Evolutionary conservation across 345 rosid genomes (phyloP).

Genomic region (Lepidium sativum): DNA sequence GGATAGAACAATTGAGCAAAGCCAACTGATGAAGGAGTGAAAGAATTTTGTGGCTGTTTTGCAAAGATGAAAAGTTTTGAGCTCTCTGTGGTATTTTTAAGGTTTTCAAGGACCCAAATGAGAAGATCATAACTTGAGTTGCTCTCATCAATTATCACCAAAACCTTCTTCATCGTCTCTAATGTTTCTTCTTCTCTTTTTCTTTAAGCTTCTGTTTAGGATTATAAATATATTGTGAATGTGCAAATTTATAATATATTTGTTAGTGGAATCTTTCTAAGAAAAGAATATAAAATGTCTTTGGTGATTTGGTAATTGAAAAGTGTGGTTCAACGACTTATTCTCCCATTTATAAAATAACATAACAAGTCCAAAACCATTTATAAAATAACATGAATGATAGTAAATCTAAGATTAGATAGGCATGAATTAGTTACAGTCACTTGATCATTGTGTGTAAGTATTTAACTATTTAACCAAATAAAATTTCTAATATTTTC

Average conservation of each 20-base stretch:
- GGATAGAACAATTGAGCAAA: conserved; percentile 30
- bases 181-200: neutral
- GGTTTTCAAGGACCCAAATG: conserved; percentile 41
- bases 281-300: neutral
- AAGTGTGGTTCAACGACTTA: conserved; percentile 5
- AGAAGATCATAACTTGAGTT: conserved; percentile 38
- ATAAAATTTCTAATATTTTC: too few species aligned
- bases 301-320: conserved; percentile 18
- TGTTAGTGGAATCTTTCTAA: neutral
- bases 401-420: too few species aligned
- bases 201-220: neutral
- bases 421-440: too few species aligned
- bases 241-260: conserved; percentile 9
- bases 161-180: conserved; percentile 33
- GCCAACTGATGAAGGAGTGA: conserved; percentile 18
- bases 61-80: conserved; percentile 28
- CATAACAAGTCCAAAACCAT: too few species aligned
- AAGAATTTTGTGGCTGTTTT: conserved; percentile 24
- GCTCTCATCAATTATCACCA: conserved; percentile 48
- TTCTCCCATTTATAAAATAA: neutral
- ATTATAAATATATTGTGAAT: neutral
- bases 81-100: conserved; percentile 24
- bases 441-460: too few species aligned
- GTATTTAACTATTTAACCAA: too few species aligned
- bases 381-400: too few species aligned